phyloP scores from a whole-genome alignment of 768 basidiomycete species.

The Podaxis rugospora region DNA sequence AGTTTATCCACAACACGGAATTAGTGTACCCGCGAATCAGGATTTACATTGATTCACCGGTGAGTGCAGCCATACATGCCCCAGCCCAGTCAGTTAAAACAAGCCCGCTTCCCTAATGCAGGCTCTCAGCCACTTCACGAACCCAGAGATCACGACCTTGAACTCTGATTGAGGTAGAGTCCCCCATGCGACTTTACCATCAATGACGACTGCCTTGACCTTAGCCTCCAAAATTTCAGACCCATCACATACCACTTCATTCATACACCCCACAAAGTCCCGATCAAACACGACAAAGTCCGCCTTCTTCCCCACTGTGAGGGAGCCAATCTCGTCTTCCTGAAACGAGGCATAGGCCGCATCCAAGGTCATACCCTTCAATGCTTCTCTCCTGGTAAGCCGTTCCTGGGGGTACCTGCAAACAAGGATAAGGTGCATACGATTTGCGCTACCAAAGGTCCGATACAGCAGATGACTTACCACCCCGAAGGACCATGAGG shows the following conservation, averaged over 20 bases:
- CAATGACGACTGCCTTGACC: constrained; percentile 71
- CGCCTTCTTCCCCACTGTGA: constrained; percentile 75
- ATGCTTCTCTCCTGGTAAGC: constrained; percentile 76
- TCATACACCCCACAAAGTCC: constrained; percentile 43
- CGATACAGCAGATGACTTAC: constrained; percentile 34
- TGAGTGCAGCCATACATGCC: not conserved
- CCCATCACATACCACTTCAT: constrained; percentile 8
- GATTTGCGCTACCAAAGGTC: not conserved
- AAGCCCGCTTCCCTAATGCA: not conserved
- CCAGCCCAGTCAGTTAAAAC: not conserved
- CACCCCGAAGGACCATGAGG: constrained; percentile 85
- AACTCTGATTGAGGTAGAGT: constrained; percentile 7
- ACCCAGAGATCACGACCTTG: not conserved
- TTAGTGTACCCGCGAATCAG: not conserved
- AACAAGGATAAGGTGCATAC: not conserved
- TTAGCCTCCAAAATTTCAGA: constrained; percentile 59
- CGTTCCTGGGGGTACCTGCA: constrained; percentile 72
- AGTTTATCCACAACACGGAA: not conserved
- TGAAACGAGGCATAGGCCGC: constrained; percentile 86
- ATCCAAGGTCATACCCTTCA: constrained; percentile 89
- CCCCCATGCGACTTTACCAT: constrained; percentile 68
- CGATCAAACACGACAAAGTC: constrained; percentile 84
- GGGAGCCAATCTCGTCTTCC: constrained; percentile 66
- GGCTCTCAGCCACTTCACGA: not conserved
- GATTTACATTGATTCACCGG: not conserved